These are phyloP conservation scores for Phanerochaete carnosa DNA, from an alignment of 768 basidiomycete genomes.

Conservation along the genomic window DNA sequence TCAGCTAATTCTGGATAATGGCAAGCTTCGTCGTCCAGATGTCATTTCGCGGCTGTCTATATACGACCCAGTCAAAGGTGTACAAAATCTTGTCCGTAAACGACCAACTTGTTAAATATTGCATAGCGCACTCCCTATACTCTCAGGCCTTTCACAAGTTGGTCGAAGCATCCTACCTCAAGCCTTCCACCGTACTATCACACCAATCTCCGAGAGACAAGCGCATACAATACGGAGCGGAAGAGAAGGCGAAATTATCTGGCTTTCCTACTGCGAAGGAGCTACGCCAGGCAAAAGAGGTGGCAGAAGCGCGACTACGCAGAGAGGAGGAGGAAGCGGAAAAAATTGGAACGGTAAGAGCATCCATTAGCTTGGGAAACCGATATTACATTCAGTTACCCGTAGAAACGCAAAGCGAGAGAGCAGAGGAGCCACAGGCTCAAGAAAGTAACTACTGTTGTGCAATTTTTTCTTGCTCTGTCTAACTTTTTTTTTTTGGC, in stretches of 20 bases:
- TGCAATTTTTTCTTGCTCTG: background rate
- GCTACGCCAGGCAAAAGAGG: conserved; percentile 66
- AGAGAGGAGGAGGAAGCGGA: conserved; percentile 74
- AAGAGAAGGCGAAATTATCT: conserved; percentile 68
- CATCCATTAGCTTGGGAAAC: background rate
- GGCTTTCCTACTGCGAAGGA: conserved; percentile 83
- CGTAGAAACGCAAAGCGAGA: conserved; percentile 62
- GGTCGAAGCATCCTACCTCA: conserved; percentile 70
- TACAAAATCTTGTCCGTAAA: conserved; percentile 1
- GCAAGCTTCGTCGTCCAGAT: conserved; percentile 77
- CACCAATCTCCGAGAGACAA: conserved; percentile 82
- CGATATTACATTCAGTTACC: background rate
- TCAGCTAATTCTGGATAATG: conserved; percentile 75
- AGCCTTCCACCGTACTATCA: conserved; percentile 72
- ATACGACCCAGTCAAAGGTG: conserved; percentile 39
- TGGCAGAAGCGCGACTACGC: conserved; percentile 58
- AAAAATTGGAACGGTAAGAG: conserved; percentile 66
- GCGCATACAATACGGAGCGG: conserved; percentile 73
- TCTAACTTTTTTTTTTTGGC: background rate
- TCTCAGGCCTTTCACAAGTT: conserved; percentile 64
- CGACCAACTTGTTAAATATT: background rate
- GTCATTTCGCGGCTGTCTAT: conserved; percentile 52
- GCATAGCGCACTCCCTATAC: conserved; percentile 41
- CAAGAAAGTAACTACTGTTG: conserved; percentile 44
- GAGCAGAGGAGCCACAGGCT: conserved; percentile 45